Evolutionary conservation across 1,139 yeast species (phyloP).

Genomic region (Hansenula lynferdii): DNA sequence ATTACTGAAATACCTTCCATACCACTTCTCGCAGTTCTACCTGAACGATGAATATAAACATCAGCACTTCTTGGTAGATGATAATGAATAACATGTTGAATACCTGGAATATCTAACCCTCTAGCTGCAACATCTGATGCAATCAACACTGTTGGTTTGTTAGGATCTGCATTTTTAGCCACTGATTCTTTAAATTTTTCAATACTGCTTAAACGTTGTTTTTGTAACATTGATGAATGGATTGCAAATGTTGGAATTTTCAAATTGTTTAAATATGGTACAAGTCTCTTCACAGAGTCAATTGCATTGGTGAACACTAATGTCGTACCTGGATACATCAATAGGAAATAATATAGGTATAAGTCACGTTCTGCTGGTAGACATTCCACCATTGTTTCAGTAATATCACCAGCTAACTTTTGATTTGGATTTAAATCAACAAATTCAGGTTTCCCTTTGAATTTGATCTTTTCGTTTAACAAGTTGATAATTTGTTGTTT

Average conservation of each 20-base stretch:
- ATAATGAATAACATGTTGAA: conserved; percentile 93
- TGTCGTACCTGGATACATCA: conserved; percentile 86
- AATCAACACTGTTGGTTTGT: conserved; percentile 65
- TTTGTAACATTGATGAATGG: conserved; percentile 94
- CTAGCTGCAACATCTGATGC: conserved; percentile 99
- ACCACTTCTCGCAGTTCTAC: conserved; percentile 97
- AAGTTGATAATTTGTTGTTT: conserved; percentile 51
- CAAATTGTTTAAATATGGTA: conserved; percentile 68
- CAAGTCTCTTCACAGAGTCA: conserved; percentile 84
- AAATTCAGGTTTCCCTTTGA: conserved; percentile 57
- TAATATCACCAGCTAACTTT: conserved; percentile 67
- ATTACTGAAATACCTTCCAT: conserved; percentile 90
- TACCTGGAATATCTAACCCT: conserved; percentile 89
- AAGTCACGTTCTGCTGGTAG: conserved; percentile 87
- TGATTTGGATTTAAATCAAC: conserved; percentile 89
- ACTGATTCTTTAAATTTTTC: conserved; percentile 65
- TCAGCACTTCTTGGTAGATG: conserved; percentile 96
- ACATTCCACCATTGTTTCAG: conserved; percentile 90
- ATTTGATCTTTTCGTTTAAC: conserved; percentile 52
- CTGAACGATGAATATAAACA: conserved; percentile 91
- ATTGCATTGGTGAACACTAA: conserved; percentile 92
- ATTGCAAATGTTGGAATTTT: conserved; percentile 73
- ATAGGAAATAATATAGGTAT: conserved; percentile 79
- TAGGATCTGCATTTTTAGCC: conserved; percentile 35
- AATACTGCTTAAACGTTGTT: conserved; percentile 80